phyloP scores from a whole-genome alignment of 2,329 filamentous ascomycete genomes.

The Septoria linicola region DNA sequence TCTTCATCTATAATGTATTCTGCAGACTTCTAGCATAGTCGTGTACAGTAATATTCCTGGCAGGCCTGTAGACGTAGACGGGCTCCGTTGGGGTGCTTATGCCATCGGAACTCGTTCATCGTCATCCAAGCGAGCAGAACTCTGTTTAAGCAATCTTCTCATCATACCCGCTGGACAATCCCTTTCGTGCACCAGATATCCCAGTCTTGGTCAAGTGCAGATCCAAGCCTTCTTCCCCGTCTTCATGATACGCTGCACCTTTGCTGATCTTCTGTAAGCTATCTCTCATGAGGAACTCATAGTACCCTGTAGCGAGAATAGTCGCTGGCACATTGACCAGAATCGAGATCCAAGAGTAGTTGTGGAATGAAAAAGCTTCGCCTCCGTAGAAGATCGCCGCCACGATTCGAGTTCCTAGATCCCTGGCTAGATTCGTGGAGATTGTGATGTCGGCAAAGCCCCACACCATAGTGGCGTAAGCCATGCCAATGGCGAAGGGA shows the following conservation, averaged over 20 bases:
- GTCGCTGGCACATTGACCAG: conserved; percentile 59
- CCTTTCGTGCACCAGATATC: conserved; percentile 24
- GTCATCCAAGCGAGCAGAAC: too few relatives aligned
- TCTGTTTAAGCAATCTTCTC: too few relatives aligned
- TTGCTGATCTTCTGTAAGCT: conserved; percentile 52
- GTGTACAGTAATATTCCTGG: too few relatives aligned
- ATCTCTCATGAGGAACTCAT: conserved; percentile 57
- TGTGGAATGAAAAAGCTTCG: conserved; percentile 50
- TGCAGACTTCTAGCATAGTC: too few relatives aligned
- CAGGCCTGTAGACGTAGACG: too few relatives aligned
- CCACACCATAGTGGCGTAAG: conserved; percentile 54
- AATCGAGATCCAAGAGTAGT: conserved; percentile 55
- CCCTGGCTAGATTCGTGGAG: conserved; percentile 58
- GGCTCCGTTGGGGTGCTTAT: too few relatives aligned
- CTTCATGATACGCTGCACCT: conserved; percentile 52
- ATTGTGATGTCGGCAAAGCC: conserved; percentile 57
- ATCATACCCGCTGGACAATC: too few relatives aligned
- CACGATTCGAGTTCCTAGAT: conserved; percentile 60
- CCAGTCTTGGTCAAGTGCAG: conserved; percentile 42
- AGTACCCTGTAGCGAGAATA: conserved; percentile 55
- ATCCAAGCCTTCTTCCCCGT: conserved; percentile 52
- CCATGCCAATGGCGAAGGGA: conserved; percentile 57
- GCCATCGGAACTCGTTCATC: too few relatives aligned
- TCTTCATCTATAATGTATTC: too few relatives aligned
- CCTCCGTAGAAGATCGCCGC: conserved; percentile 58